These are phyloP conservation scores for Silybum marianum DNA, from an alignment of 129 eudicot genomes.

Conservation along the genomic window DNA sequence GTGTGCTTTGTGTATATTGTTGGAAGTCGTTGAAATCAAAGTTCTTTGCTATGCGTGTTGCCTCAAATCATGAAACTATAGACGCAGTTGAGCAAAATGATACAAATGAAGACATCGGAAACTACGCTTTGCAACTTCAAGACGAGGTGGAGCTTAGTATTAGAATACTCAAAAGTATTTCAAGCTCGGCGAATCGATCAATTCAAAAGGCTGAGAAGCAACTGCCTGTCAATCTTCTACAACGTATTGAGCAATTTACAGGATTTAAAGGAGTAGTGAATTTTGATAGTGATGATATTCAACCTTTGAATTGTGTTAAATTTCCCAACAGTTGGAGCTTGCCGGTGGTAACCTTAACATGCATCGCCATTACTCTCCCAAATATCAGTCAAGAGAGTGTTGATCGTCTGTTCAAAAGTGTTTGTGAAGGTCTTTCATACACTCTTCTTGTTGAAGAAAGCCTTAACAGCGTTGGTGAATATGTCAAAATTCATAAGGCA, in stretches of 20 bases:
- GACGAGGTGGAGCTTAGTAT: constrained; percentile 24
- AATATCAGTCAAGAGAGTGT: background rate
- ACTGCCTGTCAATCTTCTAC: constrained; percentile 10
- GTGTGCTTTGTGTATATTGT: background rate
- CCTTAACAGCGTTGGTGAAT: background rate
- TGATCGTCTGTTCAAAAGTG: background rate
- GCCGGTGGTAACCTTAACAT: background rate
- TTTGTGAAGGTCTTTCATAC: background rate
- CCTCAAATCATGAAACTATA: background rate
- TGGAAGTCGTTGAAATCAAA: background rate
- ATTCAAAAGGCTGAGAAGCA: constrained; percentile 29
- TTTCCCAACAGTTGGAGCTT: background rate
- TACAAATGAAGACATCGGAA: background rate
- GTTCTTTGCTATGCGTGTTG: background rate
- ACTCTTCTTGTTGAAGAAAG: constrained; percentile 5
- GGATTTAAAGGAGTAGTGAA: constrained; percentile 26
- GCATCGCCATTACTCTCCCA: background rate
- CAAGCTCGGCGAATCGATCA: constrained; percentile 1
- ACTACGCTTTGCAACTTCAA: constrained; percentile 31
- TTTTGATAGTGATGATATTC: constrained; percentile 6
- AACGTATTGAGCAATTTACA: constrained; percentile 15
- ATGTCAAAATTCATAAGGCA: background rate
- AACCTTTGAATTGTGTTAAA: background rate
- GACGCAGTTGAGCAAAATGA: background rate
- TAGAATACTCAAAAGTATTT: constrained; percentile 6